Base-by-base conservation (phyloP, 768 basidiomycete species). In the Ramaria sp. region DNA sequence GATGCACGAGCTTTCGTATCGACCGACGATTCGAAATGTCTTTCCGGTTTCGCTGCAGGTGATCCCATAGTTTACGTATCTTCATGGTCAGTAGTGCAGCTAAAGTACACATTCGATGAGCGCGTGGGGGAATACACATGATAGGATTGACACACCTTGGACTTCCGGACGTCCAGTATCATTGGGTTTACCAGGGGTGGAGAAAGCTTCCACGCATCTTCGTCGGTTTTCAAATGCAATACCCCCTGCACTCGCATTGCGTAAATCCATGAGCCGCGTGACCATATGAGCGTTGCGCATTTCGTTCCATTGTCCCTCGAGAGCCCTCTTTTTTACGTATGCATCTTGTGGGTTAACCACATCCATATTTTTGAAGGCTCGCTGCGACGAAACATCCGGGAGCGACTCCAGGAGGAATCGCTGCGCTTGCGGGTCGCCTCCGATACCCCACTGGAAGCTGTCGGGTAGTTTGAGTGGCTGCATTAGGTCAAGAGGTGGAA, bases 81-180 rank as follows among this genome's bases (percentile, higher is more conserved):
- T 82, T 78, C 64, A 85, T 78, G 1, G 95, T 98, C 57, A 93
- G 67, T 27, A 97, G 72, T 1, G 95, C 95, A 58, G 85, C 95
- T 97, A 63, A 57, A 20, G 31, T 30, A 42, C 31, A 56, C 43
- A 13, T 43, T 37, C 13, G 7, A 43, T 43, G 7, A 50, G 13
- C 51, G 53, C 22, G 54, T 13, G 34, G 31, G 34, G 27, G 19
- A 22, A 12, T 37, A 27, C 27, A 7, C 20, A 43, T 43, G 17
- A 9, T 19, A 43, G 20, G n/a, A 1, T 43, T 13, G 17, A 66
- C 80, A 59, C 66, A 91, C 94, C 91, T 78, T 96, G 94, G 0
- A 96, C 93, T 65, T 92, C 91, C 1, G 89, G 77, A 42, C 87
- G 75, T 42, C 93, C 94, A 0, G 92, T 75, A 68, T 94, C 88